Base-by-base conservation (phyloP, 1,284 basidiomycete genomes). In the Cryptococcus deneoformans region DNA sequence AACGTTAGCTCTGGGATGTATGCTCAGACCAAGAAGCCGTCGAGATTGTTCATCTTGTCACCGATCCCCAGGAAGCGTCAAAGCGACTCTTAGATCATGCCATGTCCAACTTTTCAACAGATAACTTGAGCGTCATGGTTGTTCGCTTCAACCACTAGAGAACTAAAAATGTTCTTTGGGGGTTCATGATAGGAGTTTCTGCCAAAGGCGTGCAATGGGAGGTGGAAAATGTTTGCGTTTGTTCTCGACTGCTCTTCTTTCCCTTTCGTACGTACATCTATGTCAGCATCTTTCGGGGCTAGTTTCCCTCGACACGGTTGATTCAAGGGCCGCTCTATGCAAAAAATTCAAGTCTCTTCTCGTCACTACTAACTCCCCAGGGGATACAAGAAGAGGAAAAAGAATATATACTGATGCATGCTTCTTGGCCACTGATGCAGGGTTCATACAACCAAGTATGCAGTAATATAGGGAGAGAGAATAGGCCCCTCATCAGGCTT, bases 1-100 rank as follows among this genome's bases (percentile, higher is more conserved):
- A 46, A 52, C 36, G 45, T 16, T 29, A 98, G 94, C 83, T 99
- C 0, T 99, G 96, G 96, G 96, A 99, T 75, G 92, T 99, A 8
- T 85, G 87, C 52, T 87, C 87, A 54, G 96, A 99, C 76, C 93
- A 99, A 77, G 85, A 84, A 50, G 95, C 94, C 0, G 87, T 96
- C 40, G 89, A 98, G 57, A 83, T 96, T 50, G 84, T 97, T 54
- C 85, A 86, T 48, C 80, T 84, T 36, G 80, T 87, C 20, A 75
- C 82, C 39, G 90, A 97, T 71, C 86, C 95, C 4, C 92, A 95
- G 74, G 82, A 84, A 62, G 94, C 95, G 2, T 89, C 88, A 62
- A 80, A 85, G 58, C 81, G 81, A 55, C 82, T 99, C 16, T 81
- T 99, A 54, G 85, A 91, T 58, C 86, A 96, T 69, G 96, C 96